phyloP scores from a whole-genome alignment of 805 yeast genomes.

The Candida gorgasii region DNA sequence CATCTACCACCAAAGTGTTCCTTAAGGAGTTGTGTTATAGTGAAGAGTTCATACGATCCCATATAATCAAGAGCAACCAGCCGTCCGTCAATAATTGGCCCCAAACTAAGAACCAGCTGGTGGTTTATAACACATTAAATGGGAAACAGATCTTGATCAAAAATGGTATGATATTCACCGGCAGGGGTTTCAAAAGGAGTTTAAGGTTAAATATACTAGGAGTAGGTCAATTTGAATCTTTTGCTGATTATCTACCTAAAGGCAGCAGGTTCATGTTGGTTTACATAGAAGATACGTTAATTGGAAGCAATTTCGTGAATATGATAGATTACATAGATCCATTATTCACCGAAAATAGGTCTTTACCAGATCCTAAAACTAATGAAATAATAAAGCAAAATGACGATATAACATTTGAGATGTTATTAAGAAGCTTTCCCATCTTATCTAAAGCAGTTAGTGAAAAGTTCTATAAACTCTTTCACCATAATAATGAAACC shows the following conservation, averaged over 20 bases:
- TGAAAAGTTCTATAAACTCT: slow-evolving; percentile 36
- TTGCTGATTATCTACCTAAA: slow-evolving; percentile 59
- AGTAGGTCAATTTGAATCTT: slow-evolving; percentile 52
- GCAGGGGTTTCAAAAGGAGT: slow-evolving; percentile 56
- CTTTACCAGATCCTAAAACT: no score
- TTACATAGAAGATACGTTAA: slow-evolving; percentile 56
- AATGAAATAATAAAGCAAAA: neutral
- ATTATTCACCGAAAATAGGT: no score
- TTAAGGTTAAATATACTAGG: slow-evolving; percentile 44
- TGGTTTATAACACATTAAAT: slow-evolving; percentile 54
- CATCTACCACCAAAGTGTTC: slow-evolving; percentile 25
- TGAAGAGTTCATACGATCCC: slow-evolving; percentile 63
- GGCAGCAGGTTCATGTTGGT: slow-evolving; percentile 58
- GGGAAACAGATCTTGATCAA: slow-evolving; percentile 57
- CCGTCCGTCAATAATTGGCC: slow-evolving; percentile 21
- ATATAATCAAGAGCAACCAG: slow-evolving; percentile 46
- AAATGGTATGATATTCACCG: slow-evolving; percentile 55
- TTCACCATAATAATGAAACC: slow-evolving; percentile 42
- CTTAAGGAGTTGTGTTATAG: slow-evolving; percentile 56
- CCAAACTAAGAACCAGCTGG: slow-evolving; percentile 33
- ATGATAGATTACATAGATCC: slow-evolving; percentile 14
- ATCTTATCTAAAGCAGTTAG: slow-evolving; percentile 41
- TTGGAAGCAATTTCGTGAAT: slow-evolving; percentile 34
- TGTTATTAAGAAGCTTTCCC: slow-evolving; percentile 38
- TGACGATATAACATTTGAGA: slow-evolving; percentile 32